A percentile compares a stretch with the other conserved stretches of the same genome.
Evolutionary conservation across 345 rosid species (phyloP).

Genomic region (Corchorus capsularis): DNA sequence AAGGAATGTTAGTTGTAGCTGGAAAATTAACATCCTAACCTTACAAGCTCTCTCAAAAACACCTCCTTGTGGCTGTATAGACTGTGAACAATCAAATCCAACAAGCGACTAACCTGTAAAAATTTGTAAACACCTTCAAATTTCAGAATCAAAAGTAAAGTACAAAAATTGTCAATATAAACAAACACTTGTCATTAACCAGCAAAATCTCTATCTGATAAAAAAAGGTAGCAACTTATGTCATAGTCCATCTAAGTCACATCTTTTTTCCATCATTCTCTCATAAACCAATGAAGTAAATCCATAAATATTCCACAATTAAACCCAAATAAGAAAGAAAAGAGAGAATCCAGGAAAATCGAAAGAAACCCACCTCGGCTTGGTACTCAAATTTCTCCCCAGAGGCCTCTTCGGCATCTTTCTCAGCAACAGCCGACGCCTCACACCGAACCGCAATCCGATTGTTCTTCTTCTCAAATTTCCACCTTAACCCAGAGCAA

Average conservation of each 20-base stretch:
- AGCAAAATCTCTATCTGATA: constrained; percentile 3
- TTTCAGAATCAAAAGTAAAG: not conserved
- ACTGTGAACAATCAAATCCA: constrained; percentile 87
- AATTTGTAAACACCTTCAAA: not conserved
- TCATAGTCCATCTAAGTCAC: not conserved
- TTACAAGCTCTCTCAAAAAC: constrained; percentile 91
- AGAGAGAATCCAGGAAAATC: constrained; percentile 7
- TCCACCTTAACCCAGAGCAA: constrained; percentile 59
- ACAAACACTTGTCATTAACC: not conserved
- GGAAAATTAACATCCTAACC: constrained; percentile 45
- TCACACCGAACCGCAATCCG: constrained; percentile 62
- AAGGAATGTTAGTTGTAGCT: not conserved
- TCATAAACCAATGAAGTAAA: constrained; percentile 5
- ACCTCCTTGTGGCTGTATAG: constrained; percentile 82
- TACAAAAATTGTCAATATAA: not conserved
- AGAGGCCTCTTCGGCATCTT: constrained; percentile 69
- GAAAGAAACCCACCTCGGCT: constrained; percentile 78
- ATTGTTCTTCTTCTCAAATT: constrained; percentile 47
- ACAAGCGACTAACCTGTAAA: constrained; percentile 80
- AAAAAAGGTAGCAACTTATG: not conserved
- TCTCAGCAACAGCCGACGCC: constrained; percentile 78
- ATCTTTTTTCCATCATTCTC: not conserved
- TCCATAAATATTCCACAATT: not conserved
- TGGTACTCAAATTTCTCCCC: constrained; percentile 97
- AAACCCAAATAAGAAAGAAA: not conserved